phyloP scores from a whole-genome alignment of 1,139 yeast species.

The Sugiyamaella novakii region DNA sequence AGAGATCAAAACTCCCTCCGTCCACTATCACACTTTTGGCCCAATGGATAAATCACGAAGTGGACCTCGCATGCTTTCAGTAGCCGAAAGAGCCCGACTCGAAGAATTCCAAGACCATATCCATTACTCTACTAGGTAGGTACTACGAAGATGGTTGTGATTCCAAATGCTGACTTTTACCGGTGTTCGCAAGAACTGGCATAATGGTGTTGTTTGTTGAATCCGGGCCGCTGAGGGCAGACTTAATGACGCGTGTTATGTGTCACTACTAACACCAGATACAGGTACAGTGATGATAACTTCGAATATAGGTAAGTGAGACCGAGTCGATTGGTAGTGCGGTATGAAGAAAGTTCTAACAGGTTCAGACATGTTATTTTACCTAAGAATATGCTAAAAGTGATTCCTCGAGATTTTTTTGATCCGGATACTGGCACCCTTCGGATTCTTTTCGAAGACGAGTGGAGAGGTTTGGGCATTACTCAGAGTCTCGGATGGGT shows the following conservation, averaged over 20 bases:
- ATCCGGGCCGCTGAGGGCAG: too few species aligned
- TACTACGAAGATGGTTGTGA: too few species aligned
- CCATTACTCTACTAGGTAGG: constrained; percentile 83
- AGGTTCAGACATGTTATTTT: constrained; percentile 89
- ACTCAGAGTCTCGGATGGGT: constrained; percentile 98
- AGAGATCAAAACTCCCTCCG: constrained; percentile 1
- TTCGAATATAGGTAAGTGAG: constrained; percentile 62
- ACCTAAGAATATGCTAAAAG: constrained; percentile 94
- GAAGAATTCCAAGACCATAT: constrained; percentile 92
- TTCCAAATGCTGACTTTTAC: too few species aligned
- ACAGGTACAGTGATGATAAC: constrained; percentile 80
- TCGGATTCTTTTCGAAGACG: constrained; percentile 88
- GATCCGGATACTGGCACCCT: constrained; percentile 94
- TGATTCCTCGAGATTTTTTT: constrained; percentile 94
- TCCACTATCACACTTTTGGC: not conserved
- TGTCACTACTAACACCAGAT: not conserved
- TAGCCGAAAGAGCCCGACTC: constrained; percentile 80
- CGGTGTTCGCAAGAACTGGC: too few species aligned
- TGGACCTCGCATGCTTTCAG: constrained; percentile 65
- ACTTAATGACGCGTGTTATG: too few species aligned
- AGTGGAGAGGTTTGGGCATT: constrained; percentile 98
- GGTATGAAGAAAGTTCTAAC: too few species aligned
- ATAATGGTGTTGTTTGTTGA: too few species aligned
- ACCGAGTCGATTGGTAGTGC: too few species aligned
- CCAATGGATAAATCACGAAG: constrained; percentile 11